Percentiles rank a stretch among this genome's conserved stretches.
phyloP scores from a whole-genome alignment of 129 eudicot species.

The Glebionis coronaria region DNA sequence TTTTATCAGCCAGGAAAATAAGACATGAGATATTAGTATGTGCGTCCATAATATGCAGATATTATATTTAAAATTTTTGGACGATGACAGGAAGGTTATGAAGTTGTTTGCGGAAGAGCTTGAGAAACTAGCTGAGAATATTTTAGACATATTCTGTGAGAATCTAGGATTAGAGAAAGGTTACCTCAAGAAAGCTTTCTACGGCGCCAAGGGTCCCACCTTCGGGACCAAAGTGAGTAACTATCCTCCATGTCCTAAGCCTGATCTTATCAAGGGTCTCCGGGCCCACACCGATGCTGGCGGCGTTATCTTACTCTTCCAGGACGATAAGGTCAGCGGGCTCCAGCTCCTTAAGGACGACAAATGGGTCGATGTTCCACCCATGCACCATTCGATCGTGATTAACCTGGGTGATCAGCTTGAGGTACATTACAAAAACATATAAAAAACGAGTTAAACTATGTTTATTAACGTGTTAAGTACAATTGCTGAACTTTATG shows the following conservation, averaged over 20 bases:
- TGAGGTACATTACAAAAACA: constrained; percentile 43
- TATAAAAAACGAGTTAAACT: background rate
- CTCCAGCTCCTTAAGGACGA: constrained; percentile 93
- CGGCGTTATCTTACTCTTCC: constrained; percentile 88
- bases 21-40: no score
- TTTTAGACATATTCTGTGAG: constrained; percentile 82
- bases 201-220: constrained; percentile 81
- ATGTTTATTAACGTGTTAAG: background rate
- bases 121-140: constrained; percentile 69
- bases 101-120: constrained; percentile 68
- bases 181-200: constrained; percentile 76
- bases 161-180: constrained; percentile 86
- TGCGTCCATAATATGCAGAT: background rate
- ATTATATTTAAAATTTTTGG: background rate
- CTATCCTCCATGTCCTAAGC: constrained; percentile 93
- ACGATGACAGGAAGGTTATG: constrained; percentile 61
- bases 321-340: constrained; percentile 94
- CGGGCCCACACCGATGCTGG: constrained; percentile 99
- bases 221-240: constrained; percentile 95
- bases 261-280: constrained; percentile 88
- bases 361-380: constrained; percentile 92
- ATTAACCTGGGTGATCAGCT: constrained; percentile 96
- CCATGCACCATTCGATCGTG: constrained; percentile 91
- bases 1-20: no score
- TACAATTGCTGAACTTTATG: background rate